Conservation (phyloP, 768 basidiomycete genomes). For the Tulasnella sp. region DNA sequence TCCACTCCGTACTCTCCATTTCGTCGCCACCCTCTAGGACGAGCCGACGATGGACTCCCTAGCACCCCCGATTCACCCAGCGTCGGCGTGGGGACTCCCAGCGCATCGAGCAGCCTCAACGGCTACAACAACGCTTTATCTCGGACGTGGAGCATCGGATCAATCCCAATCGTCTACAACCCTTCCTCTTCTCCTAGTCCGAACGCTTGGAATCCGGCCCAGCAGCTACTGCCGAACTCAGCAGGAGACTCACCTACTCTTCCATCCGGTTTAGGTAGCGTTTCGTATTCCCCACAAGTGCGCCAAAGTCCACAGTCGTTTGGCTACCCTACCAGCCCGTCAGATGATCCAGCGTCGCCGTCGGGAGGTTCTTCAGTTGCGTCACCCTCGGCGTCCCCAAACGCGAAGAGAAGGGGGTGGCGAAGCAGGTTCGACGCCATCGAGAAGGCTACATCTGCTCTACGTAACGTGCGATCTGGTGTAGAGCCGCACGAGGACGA, state of each 20-base stretch:
- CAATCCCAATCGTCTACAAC: constrained; percentile 5
- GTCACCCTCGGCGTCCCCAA: background rate
- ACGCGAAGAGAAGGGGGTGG: background rate
- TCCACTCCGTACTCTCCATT: background rate
- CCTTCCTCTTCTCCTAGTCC: background rate
- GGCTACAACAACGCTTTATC: background rate
- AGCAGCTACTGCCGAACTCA: background rate
- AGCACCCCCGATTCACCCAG: background rate
- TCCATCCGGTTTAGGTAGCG: background rate
- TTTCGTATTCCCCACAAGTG: background rate
- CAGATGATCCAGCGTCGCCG: background rate
- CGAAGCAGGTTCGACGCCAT: background rate
- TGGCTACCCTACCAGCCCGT: background rate
- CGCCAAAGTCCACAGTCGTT: background rate
- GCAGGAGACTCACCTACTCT: background rate
- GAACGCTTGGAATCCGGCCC: background rate
- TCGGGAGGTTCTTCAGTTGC: background rate
- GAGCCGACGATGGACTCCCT: background rate
- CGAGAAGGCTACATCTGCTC: background rate
- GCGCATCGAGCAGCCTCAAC: background rate
- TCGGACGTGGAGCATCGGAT: constrained; percentile 6
- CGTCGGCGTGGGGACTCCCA: background rate
- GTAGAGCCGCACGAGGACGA: background rate
- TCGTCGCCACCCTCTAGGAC: background rate
- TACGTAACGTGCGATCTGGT: background rate